Base-by-base conservation (phyloP, 2,329 filamentous ascomycete genomes). In the Ceratocystis cubensis region DNA sequence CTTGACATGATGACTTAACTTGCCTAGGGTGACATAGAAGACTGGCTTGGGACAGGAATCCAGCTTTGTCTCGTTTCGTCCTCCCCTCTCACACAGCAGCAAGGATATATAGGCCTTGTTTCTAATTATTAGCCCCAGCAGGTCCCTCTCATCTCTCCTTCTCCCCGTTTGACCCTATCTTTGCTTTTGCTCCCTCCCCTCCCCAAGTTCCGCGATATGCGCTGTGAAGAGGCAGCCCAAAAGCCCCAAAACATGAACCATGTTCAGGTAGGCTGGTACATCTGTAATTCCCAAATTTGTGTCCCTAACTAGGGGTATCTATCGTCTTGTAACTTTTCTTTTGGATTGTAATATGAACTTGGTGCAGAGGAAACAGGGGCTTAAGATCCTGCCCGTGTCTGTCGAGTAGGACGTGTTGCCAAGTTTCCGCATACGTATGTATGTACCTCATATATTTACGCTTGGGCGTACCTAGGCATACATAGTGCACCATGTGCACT, bases 211-310 rank as follows among this genome's bases (percentile, higher is more conserved):
- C 28, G 37, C 28, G 15, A 59, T 37, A 37, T 30, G 25, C 56
- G 37, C 37, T 1, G 10, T 4, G 4, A 37, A 59, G 56, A 59
- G 56, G 56, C 56, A 30, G 56, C 56, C 28, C 56, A 59, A 59
- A 59, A 59, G 56, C 56, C 56, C n/a, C 56, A 59, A 15, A 59
- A 59, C 56, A 37, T 17, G 15, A 59, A 33, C 56, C 56, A 59
- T n/a, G 15, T 41, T 10, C 56, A 59, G 33, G 56, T 20, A 59
- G 56, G 56, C 25, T 59, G 56, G 56, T 37, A 59, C 28, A 37
- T 59, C 56, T 37, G 28, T 59, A 59, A 59, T 20, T 59, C 56
- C 5, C 13, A 22, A 59, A 33, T 22, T 5, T 33, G 28, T 2
- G 28, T 3, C 56, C 28, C 28, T 59, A 17, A 20, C 28, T 20